Evolutionary conservation across 2,329 filamentous ascomycete species (phyloP), one percentile per base, ranked within the genome.

Genomic region (Cryphonectria radicalis): DNA sequence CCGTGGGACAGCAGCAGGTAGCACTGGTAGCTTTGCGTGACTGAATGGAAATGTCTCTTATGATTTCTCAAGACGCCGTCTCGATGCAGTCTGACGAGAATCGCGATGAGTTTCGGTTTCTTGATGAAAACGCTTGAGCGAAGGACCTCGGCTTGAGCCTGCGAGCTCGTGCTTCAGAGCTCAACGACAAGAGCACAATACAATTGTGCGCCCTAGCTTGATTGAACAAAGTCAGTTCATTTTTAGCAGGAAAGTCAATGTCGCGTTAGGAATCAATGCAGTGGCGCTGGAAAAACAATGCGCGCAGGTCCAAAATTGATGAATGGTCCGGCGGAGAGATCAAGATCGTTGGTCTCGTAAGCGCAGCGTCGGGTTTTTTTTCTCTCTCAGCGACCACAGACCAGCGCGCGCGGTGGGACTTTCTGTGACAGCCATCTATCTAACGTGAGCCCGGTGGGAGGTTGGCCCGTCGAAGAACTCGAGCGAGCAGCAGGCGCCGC

Each of bases 391-490:
- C 57, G 68, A 35, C 25, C 67, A 68, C 68, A 43, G 19, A 50
- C 46, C 46, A 53, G n/a, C 59, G 43, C 32, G 50, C 40, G 37
- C 42, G 55, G 53, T 35, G 55, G 63, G 42, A 55, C 46, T 37
- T 74, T 79, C 87, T 97, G 93, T 97, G 82, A 87, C 92, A 93
- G 94, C 90, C 90, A 89, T 89, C 94, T 97, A 97, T 97, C 94
- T 97, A 97, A 95, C 94, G 88, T 64, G 92, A 91, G 89, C 87
- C 92, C 91, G 93, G 93, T 89, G 81, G 83, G 79, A 81, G 81
- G 80, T 69, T 76, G 76, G 83, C 76, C 70, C 72, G 76, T 62
- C 68, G 53, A 55, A 66, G 63, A 50, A 65, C 63, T 65, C 63
- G 63, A 70, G 53, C 22, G 32, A 28, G 66, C 55, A 63, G 89